Evolutionary conservation across 805 yeast genomes (phyloP), one percentile per base, ranked within the genome.

Genomic region (Yarrowia phangngaensis): DNA sequence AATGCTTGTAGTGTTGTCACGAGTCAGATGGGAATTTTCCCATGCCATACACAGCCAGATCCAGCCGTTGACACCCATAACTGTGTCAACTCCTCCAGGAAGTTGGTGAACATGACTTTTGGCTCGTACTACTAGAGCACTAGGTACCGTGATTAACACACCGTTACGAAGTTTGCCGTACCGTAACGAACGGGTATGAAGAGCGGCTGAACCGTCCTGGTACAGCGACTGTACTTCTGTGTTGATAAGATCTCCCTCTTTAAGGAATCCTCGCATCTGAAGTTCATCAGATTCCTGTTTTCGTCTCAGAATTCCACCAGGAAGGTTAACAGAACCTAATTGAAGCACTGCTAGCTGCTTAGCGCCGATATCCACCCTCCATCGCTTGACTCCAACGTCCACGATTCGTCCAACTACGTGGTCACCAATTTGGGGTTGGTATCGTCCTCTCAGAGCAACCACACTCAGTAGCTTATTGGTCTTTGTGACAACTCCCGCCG

Each of bases 331-430:
- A 1, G 96, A 86, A 9, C 98, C 98, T 51, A 94, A 73, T 87
- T 86, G 82, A 53, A 92, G 68, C 0, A 86, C 81, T 0, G 97
- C 97, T 62, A 88, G 90, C 60, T 86, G 95, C 59, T 80, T 82
- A n/a, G 87, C 86, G 20, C 97, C 97, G 55, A 92, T 87, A 58
- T 90, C 96, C 12, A 92, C 97, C 62, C 83, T 87, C 98, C 99
- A 92, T 58, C 97, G 72, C 62, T 82, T 85, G 54, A 83, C 84
- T 1, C 95, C 95, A 5, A 90, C 97, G 59, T 92, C 97, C 2
- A 92, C 82, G 56, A 92, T 82, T 54, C 98, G 72, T 1, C 99
- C 99, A 16, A 92, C 81, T 16, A 92, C 73, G 64, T 92, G 97
- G 63, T 92, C 98, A 55, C 98, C 98, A 2, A 95, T 87, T 55